Evolutionary conservation across 495 filamentous ascomycete genomes (phyloP).

Genomic region (Penicillium egyptiacum): DNA sequence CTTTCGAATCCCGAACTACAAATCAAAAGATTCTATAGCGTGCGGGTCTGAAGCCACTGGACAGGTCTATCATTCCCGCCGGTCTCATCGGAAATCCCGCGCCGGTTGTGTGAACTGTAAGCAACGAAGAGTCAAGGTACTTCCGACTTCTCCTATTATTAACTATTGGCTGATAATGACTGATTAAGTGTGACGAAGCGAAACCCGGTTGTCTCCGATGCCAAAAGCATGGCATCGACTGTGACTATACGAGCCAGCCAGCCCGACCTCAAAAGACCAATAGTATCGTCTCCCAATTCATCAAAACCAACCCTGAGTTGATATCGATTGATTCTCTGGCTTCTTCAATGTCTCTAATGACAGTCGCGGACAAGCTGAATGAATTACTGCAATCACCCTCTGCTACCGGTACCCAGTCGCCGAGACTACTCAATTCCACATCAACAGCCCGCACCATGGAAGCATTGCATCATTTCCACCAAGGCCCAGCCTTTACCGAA

Average conservation of each 20-base stretch:
- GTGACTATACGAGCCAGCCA: constrained; percentile 33
- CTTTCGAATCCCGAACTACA: constrained; percentile 29
- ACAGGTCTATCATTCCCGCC: constrained; percentile 33
- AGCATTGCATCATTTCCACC: constrained; percentile 40
- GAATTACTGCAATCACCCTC: constrained; percentile 22
- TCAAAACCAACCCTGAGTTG: constrained; percentile 13
- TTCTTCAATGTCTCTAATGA: constrained; percentile 27
- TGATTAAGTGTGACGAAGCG: constrained; percentile 46
- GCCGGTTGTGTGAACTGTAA: constrained; percentile 50
- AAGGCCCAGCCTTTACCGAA: constrained; percentile 24
- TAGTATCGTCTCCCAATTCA: constrained; percentile 24
- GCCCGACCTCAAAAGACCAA: constrained; percentile 3
- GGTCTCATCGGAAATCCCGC: constrained; percentile 46
- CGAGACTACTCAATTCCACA: constrained; percentile 1
- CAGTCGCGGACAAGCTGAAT: constrained; percentile 28
- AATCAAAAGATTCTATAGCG: constrained; percentile 7
- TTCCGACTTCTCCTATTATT: neutral
- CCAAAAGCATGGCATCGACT: constrained; percentile 39
- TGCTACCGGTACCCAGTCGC: constrained; percentile 2
- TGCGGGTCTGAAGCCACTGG: constrained; percentile 12
- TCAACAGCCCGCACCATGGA: constrained; percentile 14
- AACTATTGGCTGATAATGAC: neutral
- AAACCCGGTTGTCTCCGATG: constrained; percentile 48
- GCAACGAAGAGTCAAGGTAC: constrained; percentile 49
- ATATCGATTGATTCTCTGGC: constrained; percentile 23